Conservation (phyloP, 345 rosid species). For the Linum tenue region DNA sequence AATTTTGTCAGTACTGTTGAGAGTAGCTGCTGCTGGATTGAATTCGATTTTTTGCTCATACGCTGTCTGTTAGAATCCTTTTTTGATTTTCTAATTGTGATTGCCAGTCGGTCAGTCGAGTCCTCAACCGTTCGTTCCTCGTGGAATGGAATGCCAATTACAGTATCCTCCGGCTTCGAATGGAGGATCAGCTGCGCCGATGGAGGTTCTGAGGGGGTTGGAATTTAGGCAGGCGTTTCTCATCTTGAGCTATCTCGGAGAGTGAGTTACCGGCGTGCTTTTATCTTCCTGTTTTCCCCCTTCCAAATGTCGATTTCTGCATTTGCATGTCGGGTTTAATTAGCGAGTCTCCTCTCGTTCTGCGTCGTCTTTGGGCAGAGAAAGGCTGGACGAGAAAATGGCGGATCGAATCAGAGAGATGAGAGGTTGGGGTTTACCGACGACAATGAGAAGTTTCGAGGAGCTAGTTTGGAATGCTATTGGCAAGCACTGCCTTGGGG, state of each 20-base stretch:
- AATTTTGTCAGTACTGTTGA: background rate
- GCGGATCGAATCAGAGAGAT: conserved; percentile 29
- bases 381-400: conserved; percentile 24
- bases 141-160: background rate
- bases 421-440: conserved; percentile 15
- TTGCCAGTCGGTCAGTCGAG: background rate
- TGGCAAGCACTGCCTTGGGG: conserved; percentile 11
- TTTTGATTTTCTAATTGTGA: background rate
- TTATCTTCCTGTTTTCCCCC: background rate
- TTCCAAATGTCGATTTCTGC: background rate
- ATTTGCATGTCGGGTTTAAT: background rate
- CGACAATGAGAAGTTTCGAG: conserved; percentile 46
- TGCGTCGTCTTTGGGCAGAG: conserved; percentile 16
- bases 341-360: background rate
- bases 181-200: conserved; percentile 18
- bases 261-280: conserved; percentile 28
- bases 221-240: conserved; percentile 59
- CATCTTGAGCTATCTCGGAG: conserved; percentile 47
- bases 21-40: background rate
- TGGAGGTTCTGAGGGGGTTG: conserved; percentile 44
- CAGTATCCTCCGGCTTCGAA: background rate
- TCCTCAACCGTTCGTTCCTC: background rate
- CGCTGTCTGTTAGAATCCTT: too few relatives aligned
- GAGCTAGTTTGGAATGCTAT: conserved; percentile 30
- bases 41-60: too few relatives aligned